Evolutionary conservation across 2,329 filamentous ascomycete species (phyloP), one percentile per base, ranked within the genome.

Genomic region (Capronia epimyces): DNA sequence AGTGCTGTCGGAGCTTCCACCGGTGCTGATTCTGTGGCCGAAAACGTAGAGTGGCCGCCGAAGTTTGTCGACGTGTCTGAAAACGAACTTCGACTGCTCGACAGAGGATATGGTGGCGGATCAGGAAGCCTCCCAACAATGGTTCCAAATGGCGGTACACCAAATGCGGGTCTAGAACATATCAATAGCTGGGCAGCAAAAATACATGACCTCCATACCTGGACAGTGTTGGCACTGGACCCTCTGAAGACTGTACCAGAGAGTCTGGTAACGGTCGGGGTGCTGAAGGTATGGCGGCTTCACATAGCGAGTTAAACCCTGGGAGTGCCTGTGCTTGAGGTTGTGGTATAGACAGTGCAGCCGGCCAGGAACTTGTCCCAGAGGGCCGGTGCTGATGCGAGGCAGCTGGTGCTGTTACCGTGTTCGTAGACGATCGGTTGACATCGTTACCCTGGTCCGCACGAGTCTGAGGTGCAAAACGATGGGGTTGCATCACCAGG

Each of bases 91-190:
- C 29, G n/a, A 20, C 15, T 32, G 21, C 37, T 36, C 8, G 10
- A 8, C 5, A 8, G 20, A 31, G 42, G 13, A 41, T 50, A 42
- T 15, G 37, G 10, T 16, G 72, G 18, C 15, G 15, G 37, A 12
- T 54, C 37, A 5, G 25, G 24, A 22, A n/a, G 31, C 25, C 25
- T 29, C 13, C 16, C 15, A 34, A 29, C 2, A 10, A 31, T 21
- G 3, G 29, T 10, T 22, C 34, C 31, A 15, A 44, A 15, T 4
- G 50, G 40, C 5, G 44, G 42, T 16, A 22, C 18, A 40, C 34
- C 44, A 25, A 48, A 40, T 18, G 50, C 18, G 6, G 15, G 16
- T 13, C 34, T 37, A 13, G 18, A 22, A 13, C 5, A 9, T 12
- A 16, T 51, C 36, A 51, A 44, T 37, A 9, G 18, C n/a, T 21